These are phyloP conservation scores for Amaranthus tricolor DNA, from an alignment of 179 eudicot genomes.

Conservation along the genomic window DNA sequence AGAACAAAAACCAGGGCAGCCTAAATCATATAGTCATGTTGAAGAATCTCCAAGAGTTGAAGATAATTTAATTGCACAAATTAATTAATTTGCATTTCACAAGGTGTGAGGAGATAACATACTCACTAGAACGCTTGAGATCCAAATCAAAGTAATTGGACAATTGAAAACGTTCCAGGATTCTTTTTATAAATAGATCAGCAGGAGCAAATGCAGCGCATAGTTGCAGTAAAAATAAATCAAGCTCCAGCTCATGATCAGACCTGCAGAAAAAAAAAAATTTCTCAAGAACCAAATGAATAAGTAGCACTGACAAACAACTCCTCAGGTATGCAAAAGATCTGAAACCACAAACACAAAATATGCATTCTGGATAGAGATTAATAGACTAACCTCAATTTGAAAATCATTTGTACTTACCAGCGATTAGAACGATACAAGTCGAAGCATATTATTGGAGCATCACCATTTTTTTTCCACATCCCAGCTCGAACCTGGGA, in stretches of 20 bases:
- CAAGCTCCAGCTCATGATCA: slow-evolving; percentile 77
- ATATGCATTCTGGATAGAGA: not conserved
- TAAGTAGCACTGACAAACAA: not conserved
- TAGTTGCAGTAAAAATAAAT: slow-evolving; percentile 84
- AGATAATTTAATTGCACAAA: not conserved
- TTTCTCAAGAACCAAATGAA: slow-evolving; percentile 1
- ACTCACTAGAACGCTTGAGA: slow-evolving; percentile 76
- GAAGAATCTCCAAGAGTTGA: not conserved
- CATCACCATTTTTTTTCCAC: slow-evolving; percentile 98
- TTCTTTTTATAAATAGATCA: slow-evolving; percentile 68
- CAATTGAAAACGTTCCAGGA: slow-evolving; percentile 81
- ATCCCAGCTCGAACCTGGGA: slow-evolving; percentile 96
- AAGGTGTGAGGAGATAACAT: slow-evolving; percentile 43
- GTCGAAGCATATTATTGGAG: slow-evolving; percentile 62
- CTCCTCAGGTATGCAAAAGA: not conserved
- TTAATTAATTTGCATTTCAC: not conserved
- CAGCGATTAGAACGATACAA: slow-evolving; percentile 89
- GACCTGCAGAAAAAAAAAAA: slow-evolving; percentile 54
- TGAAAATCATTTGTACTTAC: slow-evolving; percentile 38
- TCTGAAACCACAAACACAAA: not conserved
- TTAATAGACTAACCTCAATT: not conserved
- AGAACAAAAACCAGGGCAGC: not conserved
- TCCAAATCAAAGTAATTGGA: slow-evolving; percentile 57
- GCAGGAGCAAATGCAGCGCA: slow-evolving; percentile 99
- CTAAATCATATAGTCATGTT: not conserved